Base-by-base conservation (phyloP, 352 stramenopile species). In the Globisporangium mamillatum region DNA sequence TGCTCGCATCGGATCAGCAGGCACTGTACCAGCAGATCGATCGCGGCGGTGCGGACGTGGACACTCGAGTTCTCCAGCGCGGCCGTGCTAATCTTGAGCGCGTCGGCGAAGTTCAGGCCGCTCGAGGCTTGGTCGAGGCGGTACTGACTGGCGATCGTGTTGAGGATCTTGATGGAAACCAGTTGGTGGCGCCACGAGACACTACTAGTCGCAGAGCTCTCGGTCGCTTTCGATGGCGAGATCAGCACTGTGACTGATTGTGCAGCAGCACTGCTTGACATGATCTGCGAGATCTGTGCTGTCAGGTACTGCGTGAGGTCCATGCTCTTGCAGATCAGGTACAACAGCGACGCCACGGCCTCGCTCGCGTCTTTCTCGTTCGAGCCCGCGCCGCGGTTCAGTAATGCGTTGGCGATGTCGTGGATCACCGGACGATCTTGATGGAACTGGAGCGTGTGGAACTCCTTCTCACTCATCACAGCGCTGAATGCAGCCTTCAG, bases 311-410 rank as follows among this genome's bases (percentile, higher is more conserved):
- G 70, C 16, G 85, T 92, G 50, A 92, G 79, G 18, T 93, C 82
- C 12, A 68, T 64, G 46, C 87, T 95, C 66, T 95, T 95, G 74
- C 84, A 93, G 48, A 93, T 89, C 54, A 95, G 72, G 50, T 92
- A 95, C 0, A 95, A 72, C 24, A 95, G 65, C 25, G 82, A 91
- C 0, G 82, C 77, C 1, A 93, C 82, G 0, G 85, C 85, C 62
- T 95, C 85, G 22, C 85, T 92, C 1, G 87, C 72, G 32, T 95
- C 87, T 75, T 91, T 93, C 62, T 95, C 82, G 61, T 93, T 93
- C 8, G 82, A 89, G 1, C 75, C 79, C 0, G 85, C 82, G 5
- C 81, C 87, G 34, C 87, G 76, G 0, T 67, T 66, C 25, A 93
- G 62, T 3, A 93, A 59, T 5, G 76, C 59, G 20, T 74, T 77